Evolutionary conservation across 306 rosid species (phyloP), one percentile per base, ranked within the genome.

Genomic region (Lablab purpureus): DNA sequence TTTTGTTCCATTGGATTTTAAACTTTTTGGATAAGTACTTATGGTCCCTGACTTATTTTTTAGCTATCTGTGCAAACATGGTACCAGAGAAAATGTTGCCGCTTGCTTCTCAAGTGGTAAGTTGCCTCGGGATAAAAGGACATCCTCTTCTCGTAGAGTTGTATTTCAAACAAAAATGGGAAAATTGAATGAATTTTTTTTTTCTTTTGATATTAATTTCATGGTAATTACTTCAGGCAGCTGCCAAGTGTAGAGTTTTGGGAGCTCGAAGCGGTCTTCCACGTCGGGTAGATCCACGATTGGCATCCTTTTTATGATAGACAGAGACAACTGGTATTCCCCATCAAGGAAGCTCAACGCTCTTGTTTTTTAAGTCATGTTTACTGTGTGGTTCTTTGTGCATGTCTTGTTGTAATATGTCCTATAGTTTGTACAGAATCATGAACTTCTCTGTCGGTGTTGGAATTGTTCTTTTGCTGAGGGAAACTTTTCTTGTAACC

Each of bases 71-170:
- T 63, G 78, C 92, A 71, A 73, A 88, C 87, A 95, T 93, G 98
- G 85, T 66, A 50, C 90, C 93, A 3, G 96, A 93, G 92, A 88
- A 81, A 79, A 90, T 95, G 96, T 74, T 95, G 84, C 93, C 98
- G 22, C 89, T 95, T 74, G 93, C 99, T 55, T 87, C 94, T 80
- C 90, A 83, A 87, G 99, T 93, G 85, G 97, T 95, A 84, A 87
- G 94, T 83, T 50, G 10, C 41, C 12, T 23, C 18, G 32, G 21
- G 55, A 71, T 19, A 17, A 19, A 73, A 34, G n/a, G 46, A 32
- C 10, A 30, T 30, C 10, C 15, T 36, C 17, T 47, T 62, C 56
- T 49, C 65, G 37, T 43, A 22, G 25, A 36, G 27, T 30, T 49
- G 41, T 65, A 76, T 50, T 36, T 52, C 55, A 66, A 75, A 18